Base-by-base conservation (phyloP, 2,329 filamentous ascomycete genomes). In the Pseudogymnoascus sp. region DNA sequence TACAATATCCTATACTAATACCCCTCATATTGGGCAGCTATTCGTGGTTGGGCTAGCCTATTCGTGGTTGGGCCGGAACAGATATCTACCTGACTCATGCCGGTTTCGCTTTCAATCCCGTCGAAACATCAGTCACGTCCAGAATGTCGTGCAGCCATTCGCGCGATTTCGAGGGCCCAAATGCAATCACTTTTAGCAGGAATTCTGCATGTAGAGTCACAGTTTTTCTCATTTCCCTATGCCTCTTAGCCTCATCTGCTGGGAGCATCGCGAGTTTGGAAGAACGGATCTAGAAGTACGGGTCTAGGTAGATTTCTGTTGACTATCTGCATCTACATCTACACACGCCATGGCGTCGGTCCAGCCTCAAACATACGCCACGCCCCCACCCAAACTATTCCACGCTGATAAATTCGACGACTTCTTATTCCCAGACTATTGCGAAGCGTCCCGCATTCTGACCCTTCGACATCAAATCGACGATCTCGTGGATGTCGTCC, bases 401-500 rank as follows among this genome's bases (percentile, higher is more conserved):
- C 37, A 56, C n/a, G 38, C n/a, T 40, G 35, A 35, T 40, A 40
- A 40, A 40, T 40, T 40, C n/a, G n/a, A 19, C n/a, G 38, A 40
- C 33, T 10, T 10, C n/a, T 19, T 40, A 40, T 40, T 40, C 38
- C 38, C 38, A 62, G 31, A 28, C 53, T n/a, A 68, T 64, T 19
- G 63, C 67, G 19, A 67, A 50, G 61, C 66, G 65, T 37, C 67
- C 66, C 7, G 37, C 41, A 14, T 61, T 62, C 31, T 68, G 67
- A 4, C 66, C 66, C 38, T 61, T 62, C 22, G 56, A 43, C 64
- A 67, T 63, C 4, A 53, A 59, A 61, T 67, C 66, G 35, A 68
- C 60, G 65, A 67, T 68, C 62, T 68, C 66, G 7, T 67, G 64
- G 12, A 68, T 65, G 28, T 68, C 62, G 16, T 68, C 66, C 16